phyloP scores from a whole-genome alignment of 306 rosid genomes.

The Hylodesmum podocarpum region DNA sequence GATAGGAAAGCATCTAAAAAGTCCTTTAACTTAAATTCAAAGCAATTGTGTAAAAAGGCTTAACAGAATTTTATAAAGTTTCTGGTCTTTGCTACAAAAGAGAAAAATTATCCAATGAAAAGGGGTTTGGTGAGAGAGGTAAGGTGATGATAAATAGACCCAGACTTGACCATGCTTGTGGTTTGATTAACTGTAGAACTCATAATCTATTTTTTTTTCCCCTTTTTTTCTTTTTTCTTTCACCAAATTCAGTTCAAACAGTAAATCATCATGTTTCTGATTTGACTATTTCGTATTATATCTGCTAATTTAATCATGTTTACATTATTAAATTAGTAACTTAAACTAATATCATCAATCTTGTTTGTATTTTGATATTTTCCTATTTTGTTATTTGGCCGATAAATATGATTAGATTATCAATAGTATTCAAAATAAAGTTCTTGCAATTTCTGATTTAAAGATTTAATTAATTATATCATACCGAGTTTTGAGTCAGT shows the following conservation, averaged over 20 bases:
- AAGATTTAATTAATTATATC: not conserved
- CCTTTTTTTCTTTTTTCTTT: not conserved
- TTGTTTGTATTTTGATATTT: not conserved
- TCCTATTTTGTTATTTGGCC: not conserved
- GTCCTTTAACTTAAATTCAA: slow-evolving; percentile 46
- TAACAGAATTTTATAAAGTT: not conserved
- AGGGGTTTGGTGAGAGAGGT: slow-evolving; percentile 35
- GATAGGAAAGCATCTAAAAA: slow-evolving; percentile 30
- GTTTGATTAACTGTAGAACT: not conserved
- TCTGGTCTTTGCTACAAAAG: not conserved
- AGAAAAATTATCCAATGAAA: not conserved
- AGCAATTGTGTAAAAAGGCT: slow-evolving; percentile 33
- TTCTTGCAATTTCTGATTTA: not conserved
- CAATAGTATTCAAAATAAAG: not conserved
- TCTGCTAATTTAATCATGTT: no score
- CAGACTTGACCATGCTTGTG: not conserved
- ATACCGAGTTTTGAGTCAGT: not conserved
- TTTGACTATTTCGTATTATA: no score
- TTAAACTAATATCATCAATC: not conserved
- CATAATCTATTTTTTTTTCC: not conserved
- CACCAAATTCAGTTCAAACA: not conserved
- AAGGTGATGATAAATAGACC: slow-evolving; percentile 19
- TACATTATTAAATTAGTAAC: not conserved
- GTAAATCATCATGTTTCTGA: no score
- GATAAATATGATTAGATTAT: not conserved